These are phyloP conservation scores for Lanmaoa pseudosensibilis DNA, from an alignment of 768 basidiomycete genomes.

Conservation along the genomic window DNA sequence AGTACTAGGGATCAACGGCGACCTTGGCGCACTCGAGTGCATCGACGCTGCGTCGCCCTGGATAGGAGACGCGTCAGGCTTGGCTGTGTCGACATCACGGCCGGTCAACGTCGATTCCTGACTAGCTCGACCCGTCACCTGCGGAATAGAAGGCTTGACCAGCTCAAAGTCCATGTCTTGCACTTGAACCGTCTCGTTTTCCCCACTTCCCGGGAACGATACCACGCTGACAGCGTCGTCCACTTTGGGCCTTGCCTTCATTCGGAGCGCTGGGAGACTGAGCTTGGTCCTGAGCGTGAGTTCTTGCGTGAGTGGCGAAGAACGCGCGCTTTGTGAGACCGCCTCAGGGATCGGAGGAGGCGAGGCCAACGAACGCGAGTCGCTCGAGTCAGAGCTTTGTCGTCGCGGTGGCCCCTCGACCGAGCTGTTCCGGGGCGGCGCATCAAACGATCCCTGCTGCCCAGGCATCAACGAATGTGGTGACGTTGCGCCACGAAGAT, in stretches of 20 bases:
- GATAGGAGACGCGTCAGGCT: constrained; percentile 21
- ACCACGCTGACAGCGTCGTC: constrained; percentile 32
- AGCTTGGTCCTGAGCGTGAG: constrained; percentile 55
- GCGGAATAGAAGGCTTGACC: constrained; percentile 57
- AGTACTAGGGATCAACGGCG: constrained; percentile 22
- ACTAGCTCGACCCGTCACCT: constrained; percentile 44
- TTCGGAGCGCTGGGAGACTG: constrained; percentile 64
- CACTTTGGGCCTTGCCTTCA: constrained; percentile 34
- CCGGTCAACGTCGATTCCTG: constrained; percentile 51
- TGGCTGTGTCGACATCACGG: constrained; percentile 22
- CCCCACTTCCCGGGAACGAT: constrained; percentile 26
- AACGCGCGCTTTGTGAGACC: constrained; percentile 32
- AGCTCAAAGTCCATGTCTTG: constrained; percentile 83
- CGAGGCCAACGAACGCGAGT: constrained; percentile 40
- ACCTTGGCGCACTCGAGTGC: constrained; percentile 33
- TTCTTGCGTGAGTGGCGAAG: constrained; percentile 31
- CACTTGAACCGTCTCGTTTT: constrained; percentile 66
- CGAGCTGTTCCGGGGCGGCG: constrained; percentile 18
- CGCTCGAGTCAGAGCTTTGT: constrained; percentile 28
- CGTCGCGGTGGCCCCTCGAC: constrained; percentile 20
- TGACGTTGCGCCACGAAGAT: constrained; percentile 11
- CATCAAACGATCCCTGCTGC: constrained; percentile 21
- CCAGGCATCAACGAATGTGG: constrained; percentile 13
- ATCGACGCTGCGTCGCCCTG: constrained; percentile 45
- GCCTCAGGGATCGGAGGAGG: constrained; percentile 43